A percentile compares a stretch with the other conserved stretches of the same genome.
Evolutionary conservation across 306 rosid genomes (phyloP).

Genomic region (Corylus heterophylla): DNA sequence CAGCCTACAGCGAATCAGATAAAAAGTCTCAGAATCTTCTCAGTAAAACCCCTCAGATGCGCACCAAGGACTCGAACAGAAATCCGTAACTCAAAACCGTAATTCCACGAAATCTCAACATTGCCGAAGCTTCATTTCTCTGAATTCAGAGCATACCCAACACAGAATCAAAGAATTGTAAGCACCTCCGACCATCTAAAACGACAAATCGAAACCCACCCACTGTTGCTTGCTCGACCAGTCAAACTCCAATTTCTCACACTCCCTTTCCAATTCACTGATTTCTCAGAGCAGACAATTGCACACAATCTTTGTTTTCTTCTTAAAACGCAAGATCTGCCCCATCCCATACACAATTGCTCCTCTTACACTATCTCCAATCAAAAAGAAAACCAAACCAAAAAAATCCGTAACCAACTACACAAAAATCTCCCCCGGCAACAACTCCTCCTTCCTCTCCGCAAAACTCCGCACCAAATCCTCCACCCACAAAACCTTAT

Average conservation of each 20-base stretch:
- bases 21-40: background rate
- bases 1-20: constrained; percentile 18
- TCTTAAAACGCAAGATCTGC: constrained; percentile 33
- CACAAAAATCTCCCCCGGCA: constrained; percentile 23
- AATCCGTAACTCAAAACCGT: constrained; percentile 20
- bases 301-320: background rate
- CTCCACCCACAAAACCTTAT: background rate
- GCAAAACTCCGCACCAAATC: constrained; percentile 21
- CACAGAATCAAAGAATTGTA: background rate
- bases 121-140: background rate
- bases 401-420: constrained; percentile 24
- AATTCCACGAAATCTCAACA: constrained; percentile 14
- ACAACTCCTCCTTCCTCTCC: constrained; percentile 22
- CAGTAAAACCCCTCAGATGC: constrained; percentile 5
- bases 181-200: background rate
- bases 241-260: background rate
- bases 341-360: constrained; percentile 16
- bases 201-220: background rate
- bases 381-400: background rate
- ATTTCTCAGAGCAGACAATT: background rate
- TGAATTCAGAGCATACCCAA: background rate
- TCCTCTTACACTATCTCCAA: constrained; percentile 16
- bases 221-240: background rate
- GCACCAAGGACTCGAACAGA: constrained; percentile 5
- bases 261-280: background rate